These are phyloP conservation scores for Acidiella bohemica DNA, from an alignment of 495 filamentous ascomycete species.

Conservation along the genomic window DNA sequence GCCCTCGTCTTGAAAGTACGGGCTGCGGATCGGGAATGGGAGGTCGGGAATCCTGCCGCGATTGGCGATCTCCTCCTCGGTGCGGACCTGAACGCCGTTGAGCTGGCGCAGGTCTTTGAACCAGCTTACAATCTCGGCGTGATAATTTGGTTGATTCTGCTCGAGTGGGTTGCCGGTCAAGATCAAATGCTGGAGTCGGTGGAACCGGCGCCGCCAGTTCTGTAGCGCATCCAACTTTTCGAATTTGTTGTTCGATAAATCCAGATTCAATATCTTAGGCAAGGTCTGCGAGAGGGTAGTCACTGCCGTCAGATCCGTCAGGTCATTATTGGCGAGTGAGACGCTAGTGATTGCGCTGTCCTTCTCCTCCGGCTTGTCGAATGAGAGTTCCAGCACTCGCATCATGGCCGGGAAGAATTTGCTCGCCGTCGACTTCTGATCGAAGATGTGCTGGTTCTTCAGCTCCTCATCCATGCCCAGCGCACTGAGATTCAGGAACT, in stretches of 20 bases:
- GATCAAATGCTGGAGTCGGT: conserved; percentile 61
- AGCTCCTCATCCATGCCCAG: conserved; percentile 57
- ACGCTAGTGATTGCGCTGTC: conserved; percentile 62
- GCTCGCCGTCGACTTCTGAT: conserved; percentile 49
- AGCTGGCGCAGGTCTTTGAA: conserved; percentile 64
- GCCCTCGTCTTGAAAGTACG: conserved; percentile 62
- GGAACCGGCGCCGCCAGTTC: conserved; percentile 66
- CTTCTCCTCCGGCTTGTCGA: conserved; percentile 50
- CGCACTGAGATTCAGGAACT: conserved; percentile 67
- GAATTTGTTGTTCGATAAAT: conserved; percentile 69
- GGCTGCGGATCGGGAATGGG: conserved; percentile 53
- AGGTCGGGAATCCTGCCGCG: conserved; percentile 31
- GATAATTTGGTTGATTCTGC: conserved; percentile 44
- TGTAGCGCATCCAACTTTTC: conserved; percentile 42
- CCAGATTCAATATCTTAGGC: conserved; percentile 69
- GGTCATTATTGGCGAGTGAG: conserved; percentile 61
- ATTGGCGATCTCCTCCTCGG: conserved; percentile 47
- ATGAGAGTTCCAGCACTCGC: conserved; percentile 60
- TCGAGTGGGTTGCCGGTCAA: conserved; percentile 64
- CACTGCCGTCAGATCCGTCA: conserved; percentile 55
- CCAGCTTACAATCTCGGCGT: conserved; percentile 60
- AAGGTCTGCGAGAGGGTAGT: conserved; percentile 60
- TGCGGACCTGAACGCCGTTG: conserved; percentile 57
- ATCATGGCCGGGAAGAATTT: conserved; percentile 88
- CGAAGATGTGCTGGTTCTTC: conserved; percentile 60